Conservation (phyloP, 2,329 filamentous ascomycete species). For the Scedosporium apiospermum region DNA sequence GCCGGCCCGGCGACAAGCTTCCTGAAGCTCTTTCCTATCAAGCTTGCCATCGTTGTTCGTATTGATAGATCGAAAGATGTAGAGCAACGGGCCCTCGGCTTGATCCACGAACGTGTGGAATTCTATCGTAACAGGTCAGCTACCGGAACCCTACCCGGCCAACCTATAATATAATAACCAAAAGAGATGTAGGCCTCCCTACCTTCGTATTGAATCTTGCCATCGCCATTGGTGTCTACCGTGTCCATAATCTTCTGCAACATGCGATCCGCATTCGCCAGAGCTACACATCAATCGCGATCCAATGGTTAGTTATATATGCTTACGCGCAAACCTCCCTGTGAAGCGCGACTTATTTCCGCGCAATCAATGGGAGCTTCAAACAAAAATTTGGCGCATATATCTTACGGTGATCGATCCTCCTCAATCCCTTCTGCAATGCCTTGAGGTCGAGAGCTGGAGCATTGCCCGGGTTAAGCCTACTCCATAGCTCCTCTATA, state of each 20-base stretch:
- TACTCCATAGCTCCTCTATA: slow-evolving; percentile 75
- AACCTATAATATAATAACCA: neutral
- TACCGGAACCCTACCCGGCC: neutral
- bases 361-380: too few relatives aligned
- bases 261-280: slow-evolving; percentile 88
- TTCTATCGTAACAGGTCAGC: slow-evolving; percentile 42
- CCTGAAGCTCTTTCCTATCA: slow-evolving; percentile 73
- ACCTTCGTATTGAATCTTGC: slow-evolving; percentile 87
- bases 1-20: slow-evolving; percentile 69
- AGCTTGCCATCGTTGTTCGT: slow-evolving; percentile 75
- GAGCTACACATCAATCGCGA: slow-evolving; percentile 26
- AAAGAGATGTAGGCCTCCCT: slow-evolving; percentile 20
- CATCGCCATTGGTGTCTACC: slow-evolving; percentile 81
- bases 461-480: slow-evolving; percentile 65
- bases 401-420: slow-evolving; percentile 78
- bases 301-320: neutral
- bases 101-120: slow-evolving; percentile 82
- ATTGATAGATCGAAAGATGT: slow-evolving; percentile 81
- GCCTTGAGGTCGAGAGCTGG: slow-evolving; percentile 78
- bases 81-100: slow-evolving; percentile 73
- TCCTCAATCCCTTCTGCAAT: slow-evolving; percentile 73
- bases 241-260: slow-evolving; percentile 69
- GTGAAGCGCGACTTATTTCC: too few relatives aligned
- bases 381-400: neutral
- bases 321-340: neutral